phyloP scores from a whole-genome alignment of 495 filamentous ascomycete species.

The Xylaria flabelliformis region DNA sequence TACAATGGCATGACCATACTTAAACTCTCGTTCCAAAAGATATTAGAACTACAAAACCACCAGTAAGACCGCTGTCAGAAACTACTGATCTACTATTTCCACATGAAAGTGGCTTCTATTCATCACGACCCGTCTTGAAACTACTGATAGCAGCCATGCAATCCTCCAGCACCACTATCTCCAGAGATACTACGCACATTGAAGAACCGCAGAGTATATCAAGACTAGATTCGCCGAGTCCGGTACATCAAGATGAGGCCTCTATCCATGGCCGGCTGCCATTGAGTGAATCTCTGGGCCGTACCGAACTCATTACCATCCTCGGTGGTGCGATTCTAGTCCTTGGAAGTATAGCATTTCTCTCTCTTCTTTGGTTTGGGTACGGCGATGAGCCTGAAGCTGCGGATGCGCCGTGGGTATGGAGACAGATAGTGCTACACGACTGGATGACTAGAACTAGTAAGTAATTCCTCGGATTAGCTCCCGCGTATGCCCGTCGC shows the following conservation, averaged over 20 bases:
- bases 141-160: background rate
- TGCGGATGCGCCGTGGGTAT: background rate
- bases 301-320: background rate
- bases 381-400: slow-evolving; percentile 4
- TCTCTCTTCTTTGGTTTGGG: slow-evolving; percentile 18
- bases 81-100: no score
- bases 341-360: slow-evolving; percentile 33
- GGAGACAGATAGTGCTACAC: slow-evolving; percentile 4
- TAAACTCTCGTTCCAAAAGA: background rate
- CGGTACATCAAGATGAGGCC: background rate
- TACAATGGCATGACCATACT: slow-evolving; percentile 15
- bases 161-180: background rate
- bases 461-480: background rate
- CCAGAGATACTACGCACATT: background rate
- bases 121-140: background rate
- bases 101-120: background rate
- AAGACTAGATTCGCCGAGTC: background rate
- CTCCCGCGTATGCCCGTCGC: background rate
- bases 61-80: background rate
- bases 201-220: background rate
- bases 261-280: background rate
- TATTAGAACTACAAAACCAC: slow-evolving; percentile 25
- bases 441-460: slow-evolving; percentile 15
- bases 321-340: slow-evolving; percentile 15
- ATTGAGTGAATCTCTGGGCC: slow-evolving; percentile 14